Evolutionary conservation across 140 eudicot genomes (phyloP).

Genomic region (Ambrosia hybrid): DNA sequence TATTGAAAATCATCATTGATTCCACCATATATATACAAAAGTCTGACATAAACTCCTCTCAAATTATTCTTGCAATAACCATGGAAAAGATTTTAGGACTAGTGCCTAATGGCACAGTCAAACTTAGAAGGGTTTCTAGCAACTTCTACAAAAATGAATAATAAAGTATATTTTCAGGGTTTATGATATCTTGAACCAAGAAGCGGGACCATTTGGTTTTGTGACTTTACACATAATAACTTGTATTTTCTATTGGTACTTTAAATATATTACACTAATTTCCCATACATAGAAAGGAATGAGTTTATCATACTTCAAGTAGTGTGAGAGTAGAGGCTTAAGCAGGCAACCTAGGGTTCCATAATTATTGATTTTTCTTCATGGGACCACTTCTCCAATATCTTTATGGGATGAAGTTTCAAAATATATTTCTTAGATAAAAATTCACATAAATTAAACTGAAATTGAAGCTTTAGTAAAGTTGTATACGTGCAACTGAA

Average conservation of each 20-base stretch:
- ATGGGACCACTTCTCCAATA: slow-evolving; percentile 22
- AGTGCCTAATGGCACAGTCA: slow-evolving; percentile 20
- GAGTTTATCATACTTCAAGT: neutral
- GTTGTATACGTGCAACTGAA: too few relatives aligned
- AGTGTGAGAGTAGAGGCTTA: neutral
- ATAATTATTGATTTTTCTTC: slow-evolving; percentile 13
- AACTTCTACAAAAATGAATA: neutral
- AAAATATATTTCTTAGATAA: neutral
- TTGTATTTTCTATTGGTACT: slow-evolving; percentile 5
- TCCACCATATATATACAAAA: neutral
- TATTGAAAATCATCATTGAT: neutral
- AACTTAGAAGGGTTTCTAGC: slow-evolving; percentile 4
- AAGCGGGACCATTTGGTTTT: slow-evolving; percentile 26
- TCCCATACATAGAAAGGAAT: slow-evolving; percentile 10
- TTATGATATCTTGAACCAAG: slow-evolving; percentile 14
- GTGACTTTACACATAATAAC: slow-evolving; percentile 17
- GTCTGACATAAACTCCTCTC: slow-evolving; percentile 6
- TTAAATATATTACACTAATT: neutral
- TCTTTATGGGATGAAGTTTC: neutral
- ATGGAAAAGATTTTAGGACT: neutral
- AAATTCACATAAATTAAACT: neutral
- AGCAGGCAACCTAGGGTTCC: slow-evolving; percentile 21
- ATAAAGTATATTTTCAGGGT: slow-evolving; percentile 8
- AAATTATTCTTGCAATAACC: slow-evolving; percentile 1
- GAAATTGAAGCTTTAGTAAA: neutral